Evolutionary conservation across 208 protist genomes (phyloP), one percentile per base, ranked within the genome.

Genomic region (Leptomonas pyrrhocoris): DNA sequence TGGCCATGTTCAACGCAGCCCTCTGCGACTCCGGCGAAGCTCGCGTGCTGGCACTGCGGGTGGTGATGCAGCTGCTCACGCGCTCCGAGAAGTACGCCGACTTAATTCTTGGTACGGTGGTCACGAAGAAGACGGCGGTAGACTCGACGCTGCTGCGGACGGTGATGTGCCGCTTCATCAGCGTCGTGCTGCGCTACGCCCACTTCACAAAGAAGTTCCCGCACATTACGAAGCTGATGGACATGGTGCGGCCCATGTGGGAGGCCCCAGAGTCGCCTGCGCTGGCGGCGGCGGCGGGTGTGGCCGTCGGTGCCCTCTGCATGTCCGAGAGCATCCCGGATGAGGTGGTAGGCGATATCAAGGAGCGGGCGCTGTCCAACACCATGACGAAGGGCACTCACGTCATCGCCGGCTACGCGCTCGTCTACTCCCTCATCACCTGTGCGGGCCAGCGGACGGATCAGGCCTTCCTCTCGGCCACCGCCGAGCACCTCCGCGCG

Each of bases 131-230:
- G 68, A 50, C 78, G n/a, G 77, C 92, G 25, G 84, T 90, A 15
- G 90, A 97, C 79, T 83, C 86, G 13, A 76, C 88, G 60, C 74
- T 95, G 36, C 81, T 94, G 58, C 78, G 80, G 30, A 92, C 88
- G n/a, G 92, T 95, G 23, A 81, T 97, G 81, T 97, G 92, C 77
- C 89, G 92, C 65, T 97, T 95, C 62, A 80, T 97, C 40, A 94
- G 88, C 60, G 83, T 92, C 16, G 86, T 97, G 28, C 84, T 97
- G 59, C 92, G 92, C 62, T 93, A 94, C 60, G 71, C 77, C 57
- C 74, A 90, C 56, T 88, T 92, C 58, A 84, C 79, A 18, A 91
- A 93, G 79, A 73, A 85, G 40, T 80, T 92, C 49, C 79, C 83
- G 30, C 88, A 95, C 69, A 91, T 96, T 56, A 63, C 73, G 23